Conservation (phyloP, 202 grass and related monocot genomes). For the Bolboschoenoplectus hybrid region DNA sequence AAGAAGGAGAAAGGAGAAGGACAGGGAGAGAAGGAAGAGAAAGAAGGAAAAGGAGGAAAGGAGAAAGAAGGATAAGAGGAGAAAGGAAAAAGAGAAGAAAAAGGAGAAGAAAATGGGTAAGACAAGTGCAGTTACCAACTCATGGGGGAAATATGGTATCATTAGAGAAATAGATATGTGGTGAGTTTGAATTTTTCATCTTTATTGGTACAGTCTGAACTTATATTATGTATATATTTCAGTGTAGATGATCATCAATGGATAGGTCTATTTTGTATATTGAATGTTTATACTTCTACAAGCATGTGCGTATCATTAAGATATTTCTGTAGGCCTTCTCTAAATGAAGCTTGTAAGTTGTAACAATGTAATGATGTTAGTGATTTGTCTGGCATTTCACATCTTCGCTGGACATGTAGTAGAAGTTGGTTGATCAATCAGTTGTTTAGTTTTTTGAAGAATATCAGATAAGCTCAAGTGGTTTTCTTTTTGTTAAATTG, state of each 20-base stretch:
- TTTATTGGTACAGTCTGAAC: conserved; percentile 3
- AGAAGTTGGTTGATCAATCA: conserved; percentile 20
- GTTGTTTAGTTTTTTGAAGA: background rate
- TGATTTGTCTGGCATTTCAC: background rate
- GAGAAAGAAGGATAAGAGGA: conserved; percentile 37
- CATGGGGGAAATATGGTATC: conserved; percentile 94
- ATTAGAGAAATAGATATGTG: conserved; percentile 93
- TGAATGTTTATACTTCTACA: background rate
- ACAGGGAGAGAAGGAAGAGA: conserved; percentile 20
- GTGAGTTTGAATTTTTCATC: conserved; percentile 48
- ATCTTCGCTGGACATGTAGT: background rate
- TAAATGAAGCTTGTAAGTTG: background rate
- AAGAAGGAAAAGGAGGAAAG: conserved; percentile 37
- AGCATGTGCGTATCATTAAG: background rate
- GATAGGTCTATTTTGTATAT: background rate
- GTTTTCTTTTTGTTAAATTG: conserved; percentile 14
- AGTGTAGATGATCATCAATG: background rate
- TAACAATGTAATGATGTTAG: background rate
- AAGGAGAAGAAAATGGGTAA: conserved; percentile 68
- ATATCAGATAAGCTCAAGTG: background rate
- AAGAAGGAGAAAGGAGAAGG: conserved; percentile 41
- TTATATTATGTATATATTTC: background rate
- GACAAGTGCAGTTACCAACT: conserved; percentile 82
- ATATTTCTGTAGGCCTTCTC: background rate
- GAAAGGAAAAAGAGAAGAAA: conserved; percentile 47